Conservation (phyloP, 148 eudicot species). For the Dysphania ambrosioides region DNA sequence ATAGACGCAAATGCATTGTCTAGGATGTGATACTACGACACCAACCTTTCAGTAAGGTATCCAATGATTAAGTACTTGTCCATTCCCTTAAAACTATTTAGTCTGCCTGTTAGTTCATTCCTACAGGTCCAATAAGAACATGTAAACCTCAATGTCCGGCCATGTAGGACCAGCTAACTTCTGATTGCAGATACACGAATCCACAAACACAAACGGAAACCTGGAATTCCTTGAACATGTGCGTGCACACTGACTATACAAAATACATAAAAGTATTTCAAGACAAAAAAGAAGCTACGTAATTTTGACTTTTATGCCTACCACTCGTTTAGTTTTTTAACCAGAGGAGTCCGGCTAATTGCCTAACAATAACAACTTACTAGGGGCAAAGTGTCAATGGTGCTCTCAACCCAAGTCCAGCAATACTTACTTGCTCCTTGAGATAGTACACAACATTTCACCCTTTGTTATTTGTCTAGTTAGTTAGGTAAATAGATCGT, state of each 20-base stretch:
- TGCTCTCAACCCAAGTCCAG: neutral
- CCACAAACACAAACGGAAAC: conserved; percentile 5
- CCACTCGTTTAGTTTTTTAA: neutral
- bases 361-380: neutral
- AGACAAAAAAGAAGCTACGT: conserved; percentile 1
- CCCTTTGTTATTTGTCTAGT: neutral
- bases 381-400: neutral
- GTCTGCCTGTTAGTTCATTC: neutral
- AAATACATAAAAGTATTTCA: neutral
- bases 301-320: neutral
- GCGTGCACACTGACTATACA: neutral
- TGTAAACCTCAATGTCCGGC: conserved; percentile 21
- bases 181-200: neutral
- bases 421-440: too few relatives aligned
- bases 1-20: neutral
- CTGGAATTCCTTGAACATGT: conserved; percentile 30
- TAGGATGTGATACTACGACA: neutral
- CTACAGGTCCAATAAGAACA: conserved; percentile 6
- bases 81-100: neutral
- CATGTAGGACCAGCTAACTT: conserved; percentile 12
- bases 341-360: neutral
- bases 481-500: neutral
- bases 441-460: neutral
- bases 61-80: neutral
- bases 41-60: neutral